Evolutionary conservation across 192 early-diverging fungal species (phyloP).

Genomic region (Coemansia sp.): DNA sequence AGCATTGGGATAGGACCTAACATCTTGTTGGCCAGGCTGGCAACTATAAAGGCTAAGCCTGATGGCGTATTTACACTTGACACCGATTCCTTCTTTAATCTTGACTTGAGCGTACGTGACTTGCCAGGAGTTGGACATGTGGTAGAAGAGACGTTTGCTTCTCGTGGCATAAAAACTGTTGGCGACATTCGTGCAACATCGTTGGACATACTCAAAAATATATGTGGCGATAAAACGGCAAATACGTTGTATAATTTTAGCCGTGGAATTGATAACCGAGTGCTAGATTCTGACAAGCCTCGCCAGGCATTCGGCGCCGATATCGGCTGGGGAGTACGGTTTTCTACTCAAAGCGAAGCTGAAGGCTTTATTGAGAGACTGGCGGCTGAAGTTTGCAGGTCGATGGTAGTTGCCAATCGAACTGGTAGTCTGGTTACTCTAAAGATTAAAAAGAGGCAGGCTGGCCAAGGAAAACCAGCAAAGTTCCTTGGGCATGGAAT

Average conservation of each 20-base stretch:
- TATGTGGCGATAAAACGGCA: slow-evolving; percentile 73
- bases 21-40: slow-evolving; percentile 70
- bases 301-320: slow-evolving; percentile 81
- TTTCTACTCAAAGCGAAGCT: slow-evolving; percentile 68
- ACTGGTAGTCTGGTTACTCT: slow-evolving; percentile 65
- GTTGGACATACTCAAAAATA: slow-evolving; percentile 53
- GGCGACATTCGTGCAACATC: slow-evolving; percentile 49
- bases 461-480: slow-evolving; percentile 47
- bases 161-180: slow-evolving; percentile 48
- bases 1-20: slow-evolving; percentile 77
- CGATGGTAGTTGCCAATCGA: slow-evolving; percentile 58
- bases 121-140: slow-evolving; percentile 60
- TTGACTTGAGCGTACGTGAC: slow-evolving; percentile 17
- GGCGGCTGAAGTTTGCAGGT: slow-evolving; percentile 60
- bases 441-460: slow-evolving; percentile 61
- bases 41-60: slow-evolving; percentile 74
- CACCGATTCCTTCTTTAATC: slow-evolving; percentile 1
- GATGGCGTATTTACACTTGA: slow-evolving; percentile 52
- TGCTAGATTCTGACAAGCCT: slow-evolving; percentile 60
- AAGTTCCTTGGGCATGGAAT: slow-evolving; percentile 70
- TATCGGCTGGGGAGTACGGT: slow-evolving; percentile 85
- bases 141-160: slow-evolving; percentile 47
- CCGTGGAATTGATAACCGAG: slow-evolving; percentile 72
- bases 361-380: slow-evolving; percentile 68
- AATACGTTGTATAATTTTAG: slow-evolving; percentile 65